A percentile compares a stretch with the other conserved stretches of the same genome.
Evolutionary conservation across 257 asterid genomes (phyloP).

Genomic region (Galeopsis tetrahit): DNA sequence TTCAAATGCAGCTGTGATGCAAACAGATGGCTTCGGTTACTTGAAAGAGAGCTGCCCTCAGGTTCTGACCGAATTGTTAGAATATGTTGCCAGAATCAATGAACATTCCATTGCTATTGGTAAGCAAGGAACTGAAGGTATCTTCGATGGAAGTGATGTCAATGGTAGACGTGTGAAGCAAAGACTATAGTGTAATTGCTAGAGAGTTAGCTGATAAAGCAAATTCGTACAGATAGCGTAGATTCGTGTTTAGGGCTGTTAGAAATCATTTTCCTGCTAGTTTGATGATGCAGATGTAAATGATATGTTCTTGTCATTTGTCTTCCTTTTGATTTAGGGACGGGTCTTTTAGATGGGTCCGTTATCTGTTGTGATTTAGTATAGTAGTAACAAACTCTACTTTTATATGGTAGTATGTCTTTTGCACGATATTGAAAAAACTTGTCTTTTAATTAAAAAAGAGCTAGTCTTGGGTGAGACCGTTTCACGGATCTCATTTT

Average conservation of each 20-base stretch:
- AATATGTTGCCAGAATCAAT: conserved; percentile 79
- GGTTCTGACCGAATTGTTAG: conserved; percentile 81
- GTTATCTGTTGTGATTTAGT: conserved; percentile 30
- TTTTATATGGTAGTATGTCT: too few relatives aligned
- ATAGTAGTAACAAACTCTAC: too few relatives aligned
- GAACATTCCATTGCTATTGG: conserved; percentile 58
- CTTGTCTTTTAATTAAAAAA: too few relatives aligned
- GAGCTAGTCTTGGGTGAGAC: too few relatives aligned
- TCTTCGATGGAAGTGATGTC: conserved; percentile 71
- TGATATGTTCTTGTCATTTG: conserved; percentile 24
- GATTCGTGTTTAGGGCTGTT: conserved; percentile 36
- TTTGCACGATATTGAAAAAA: too few relatives aligned
- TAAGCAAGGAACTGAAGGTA: conserved; percentile 64
- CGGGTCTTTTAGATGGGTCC: conserved; percentile 22
- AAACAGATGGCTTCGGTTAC: conserved; percentile 90
- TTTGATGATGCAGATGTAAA: conserved; percentile 37
- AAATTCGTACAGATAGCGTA: conserved; percentile 37
- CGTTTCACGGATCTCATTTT: too few relatives aligned
- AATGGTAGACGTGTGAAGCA: conserved; percentile 94
- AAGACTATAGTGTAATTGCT: conserved; percentile 44
- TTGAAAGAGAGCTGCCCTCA: conserved; percentile 88
- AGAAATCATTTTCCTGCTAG: conserved; percentile 35
- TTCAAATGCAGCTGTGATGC: conserved; percentile 89
- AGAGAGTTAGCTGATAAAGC: conserved; percentile 26
- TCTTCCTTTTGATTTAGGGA: conserved; percentile 20